Evolutionary conservation across 2,329 filamentous ascomycete species (phyloP).

Genomic region (Aspergillus amoenus): DNA sequence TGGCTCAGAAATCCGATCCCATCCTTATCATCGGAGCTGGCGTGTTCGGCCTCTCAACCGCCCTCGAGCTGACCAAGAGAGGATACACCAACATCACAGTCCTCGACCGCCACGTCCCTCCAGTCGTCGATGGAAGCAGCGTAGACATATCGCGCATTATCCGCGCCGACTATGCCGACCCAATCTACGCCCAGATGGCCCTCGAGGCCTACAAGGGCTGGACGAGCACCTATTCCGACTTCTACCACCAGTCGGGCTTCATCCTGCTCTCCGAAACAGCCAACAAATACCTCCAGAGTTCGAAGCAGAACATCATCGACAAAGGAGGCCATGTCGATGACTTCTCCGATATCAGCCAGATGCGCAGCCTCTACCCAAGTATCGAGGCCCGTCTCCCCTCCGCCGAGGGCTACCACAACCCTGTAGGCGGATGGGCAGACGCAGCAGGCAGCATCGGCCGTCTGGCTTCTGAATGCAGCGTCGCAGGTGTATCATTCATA

Average conservation of each 20-base stretch:
- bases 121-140: conserved; percentile 39
- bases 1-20: conserved; percentile 19
- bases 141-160: conserved; percentile 43
- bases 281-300: conserved; percentile 27
- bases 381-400: conserved; percentile 57
- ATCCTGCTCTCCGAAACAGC: conserved; percentile 26
- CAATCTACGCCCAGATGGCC: conserved; percentile 70
- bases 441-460: conserved; percentile 57
- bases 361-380: conserved; percentile 20
- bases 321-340: conserved; percentile 40
- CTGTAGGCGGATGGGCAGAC: conserved; percentile 75
- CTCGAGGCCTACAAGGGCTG: conserved; percentile 68
- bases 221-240: conserved; percentile 39
- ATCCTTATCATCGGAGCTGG: conserved; percentile 31
- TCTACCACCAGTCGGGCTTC: conserved; percentile 25
- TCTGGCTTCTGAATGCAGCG: conserved; percentile 24
- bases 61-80: conserved; percentile 25
- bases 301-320: conserved; percentile 34
- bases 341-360: conserved; percentile 36
- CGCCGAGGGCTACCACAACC: conserved; percentile 65
- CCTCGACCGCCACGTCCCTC: conserved; percentile 34
- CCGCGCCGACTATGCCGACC: conserved; percentile 67
- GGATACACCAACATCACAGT: conserved; percentile 31
- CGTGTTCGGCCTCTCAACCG: conserved; percentile 28
- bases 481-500: conserved; percentile 45